Percentiles rank a stretch among this genome's conserved stretches.
Conservation (phyloP, 148 eudicot genomes). For the Nyssa sinensis region DNA sequence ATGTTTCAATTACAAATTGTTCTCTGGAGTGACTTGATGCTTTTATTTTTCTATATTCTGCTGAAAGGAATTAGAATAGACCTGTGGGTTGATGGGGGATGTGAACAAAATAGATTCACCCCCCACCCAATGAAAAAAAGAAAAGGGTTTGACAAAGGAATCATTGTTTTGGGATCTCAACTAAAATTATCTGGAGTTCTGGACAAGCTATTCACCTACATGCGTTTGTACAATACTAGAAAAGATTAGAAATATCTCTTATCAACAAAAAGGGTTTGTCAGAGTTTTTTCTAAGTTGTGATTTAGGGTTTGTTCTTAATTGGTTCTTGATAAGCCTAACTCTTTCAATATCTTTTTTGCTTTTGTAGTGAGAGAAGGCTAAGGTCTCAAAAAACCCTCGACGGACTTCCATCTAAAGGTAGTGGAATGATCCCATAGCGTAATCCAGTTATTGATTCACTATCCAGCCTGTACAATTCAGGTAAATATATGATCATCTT, state of each 20-base stretch:
- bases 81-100: too few relatives aligned
- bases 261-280: too few relatives aligned
- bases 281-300: too few relatives aligned
- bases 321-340: neutral
- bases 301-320: too few relatives aligned
- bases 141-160: too few relatives aligned
- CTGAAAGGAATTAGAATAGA: too few relatives aligned
- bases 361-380: conserved; percentile 13
- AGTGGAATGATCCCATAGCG: neutral
- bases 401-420: neutral
- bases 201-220: neutral
- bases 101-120: too few relatives aligned
- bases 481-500: conserved; percentile 5
- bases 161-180: too few relatives aligned
- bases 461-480: neutral
- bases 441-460: neutral
- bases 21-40: too few relatives aligned
- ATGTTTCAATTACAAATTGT: neutral
- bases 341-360: neutral
- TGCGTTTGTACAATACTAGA: neutral
- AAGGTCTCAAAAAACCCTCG: neutral
- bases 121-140: too few relatives aligned
- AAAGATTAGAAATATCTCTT: too few relatives aligned
- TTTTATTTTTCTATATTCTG: too few relatives aligned
- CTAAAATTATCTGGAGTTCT: neutral